A percentile compares a stretch with the other conserved stretches of the same genome.
phyloP scores from a whole-genome alignment of 495 filamentous ascomycete species.

The Chlorociboria aeruginascens region DNA sequence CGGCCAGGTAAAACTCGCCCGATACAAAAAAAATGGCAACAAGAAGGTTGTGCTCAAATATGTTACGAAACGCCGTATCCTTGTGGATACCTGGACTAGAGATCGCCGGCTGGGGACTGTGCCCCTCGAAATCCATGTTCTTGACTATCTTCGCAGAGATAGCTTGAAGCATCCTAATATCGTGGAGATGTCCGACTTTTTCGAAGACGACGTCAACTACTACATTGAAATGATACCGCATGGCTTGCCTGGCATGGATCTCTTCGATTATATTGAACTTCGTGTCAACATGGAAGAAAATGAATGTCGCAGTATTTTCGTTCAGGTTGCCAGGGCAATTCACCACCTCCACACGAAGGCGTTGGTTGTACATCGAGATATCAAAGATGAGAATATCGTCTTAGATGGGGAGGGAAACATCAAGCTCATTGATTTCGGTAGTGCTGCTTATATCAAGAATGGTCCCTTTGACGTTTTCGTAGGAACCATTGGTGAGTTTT shows the following conservation, averaged over 20 bases:
- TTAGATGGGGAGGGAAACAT: slow-evolving; percentile 91
- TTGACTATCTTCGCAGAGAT: slow-evolving; percentile 84
- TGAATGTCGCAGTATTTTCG: slow-evolving; percentile 90
- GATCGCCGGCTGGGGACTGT: slow-evolving; percentile 93
- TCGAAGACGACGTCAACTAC: slow-evolving; percentile 96
- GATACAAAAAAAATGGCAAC: slow-evolving; percentile 60
- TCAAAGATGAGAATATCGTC: slow-evolving; percentile 98
- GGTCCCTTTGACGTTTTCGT: slow-evolving; percentile 99
- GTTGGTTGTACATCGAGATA: slow-evolving; percentile 88
- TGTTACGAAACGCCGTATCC: slow-evolving; percentile 90
- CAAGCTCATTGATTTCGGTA: slow-evolving; percentile 96
- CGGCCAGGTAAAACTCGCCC: slow-evolving; percentile 92
- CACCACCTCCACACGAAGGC: slow-evolving; percentile 88
- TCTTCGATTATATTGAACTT: slow-evolving; percentile 98
- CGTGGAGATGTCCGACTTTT: slow-evolving; percentile 97
- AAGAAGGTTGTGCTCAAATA: slow-evolving; percentile 95
- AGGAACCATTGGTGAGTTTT: slow-evolving; percentile 80
- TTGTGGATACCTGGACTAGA: slow-evolving; percentile 97
- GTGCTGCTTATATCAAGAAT: slow-evolving; percentile 94
- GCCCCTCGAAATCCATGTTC: slow-evolving; percentile 91
- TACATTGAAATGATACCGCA: slow-evolving; percentile 99
- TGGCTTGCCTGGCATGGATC: slow-evolving; percentile 93
- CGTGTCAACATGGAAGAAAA: slow-evolving; percentile 91
- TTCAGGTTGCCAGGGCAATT: slow-evolving; percentile 79
- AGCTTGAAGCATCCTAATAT: slow-evolving; percentile 89